Evolutionary conservation across 176 grass and related monocot species (phyloP).

Genomic region (Lolium multiflorum): DNA sequence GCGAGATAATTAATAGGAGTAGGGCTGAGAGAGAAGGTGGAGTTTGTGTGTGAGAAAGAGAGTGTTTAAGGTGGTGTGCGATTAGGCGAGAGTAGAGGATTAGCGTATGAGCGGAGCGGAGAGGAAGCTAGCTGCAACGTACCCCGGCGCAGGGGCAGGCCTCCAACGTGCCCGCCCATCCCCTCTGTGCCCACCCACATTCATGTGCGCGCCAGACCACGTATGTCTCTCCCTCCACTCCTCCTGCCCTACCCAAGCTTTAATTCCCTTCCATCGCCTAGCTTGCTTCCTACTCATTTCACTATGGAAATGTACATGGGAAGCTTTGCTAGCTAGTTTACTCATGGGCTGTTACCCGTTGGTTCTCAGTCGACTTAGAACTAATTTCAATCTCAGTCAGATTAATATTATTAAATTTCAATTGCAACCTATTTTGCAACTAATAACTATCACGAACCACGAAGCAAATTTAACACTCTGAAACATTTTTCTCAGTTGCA

Average conservation of each 20-base stretch:
- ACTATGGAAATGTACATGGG: neutral
- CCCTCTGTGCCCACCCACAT: slow-evolving; percentile 36
- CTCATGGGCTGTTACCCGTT: too few species aligned
- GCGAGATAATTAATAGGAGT: slow-evolving; percentile 42
- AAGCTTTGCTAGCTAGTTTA: neutral
- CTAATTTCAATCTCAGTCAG: too few species aligned
- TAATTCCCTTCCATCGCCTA: slow-evolving; percentile 43
- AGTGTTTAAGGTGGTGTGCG: neutral
- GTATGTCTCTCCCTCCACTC: slow-evolving; percentile 25
- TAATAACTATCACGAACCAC: too few species aligned
- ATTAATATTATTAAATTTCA: too few species aligned
- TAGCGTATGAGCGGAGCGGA: too few species aligned
- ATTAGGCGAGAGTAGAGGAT: too few species aligned
- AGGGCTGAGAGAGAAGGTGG: neutral
- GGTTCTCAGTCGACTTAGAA: too few species aligned
- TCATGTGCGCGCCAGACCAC: slow-evolving; percentile 48
- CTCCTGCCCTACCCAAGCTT: neutral
- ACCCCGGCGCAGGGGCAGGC: slow-evolving; percentile 50
- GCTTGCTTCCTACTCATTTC: slow-evolving; percentile 23
- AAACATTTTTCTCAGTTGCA: too few species aligned
- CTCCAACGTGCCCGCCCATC: slow-evolving; percentile 72
- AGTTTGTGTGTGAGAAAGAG: neutral
- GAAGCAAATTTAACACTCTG: too few species aligned
- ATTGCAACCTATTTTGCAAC: too few species aligned
- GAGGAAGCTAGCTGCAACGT: too few species aligned